Evolutionary conservation across 805 yeast species (phyloP).

Genomic region (Yarrowia yakushimensis): DNA sequence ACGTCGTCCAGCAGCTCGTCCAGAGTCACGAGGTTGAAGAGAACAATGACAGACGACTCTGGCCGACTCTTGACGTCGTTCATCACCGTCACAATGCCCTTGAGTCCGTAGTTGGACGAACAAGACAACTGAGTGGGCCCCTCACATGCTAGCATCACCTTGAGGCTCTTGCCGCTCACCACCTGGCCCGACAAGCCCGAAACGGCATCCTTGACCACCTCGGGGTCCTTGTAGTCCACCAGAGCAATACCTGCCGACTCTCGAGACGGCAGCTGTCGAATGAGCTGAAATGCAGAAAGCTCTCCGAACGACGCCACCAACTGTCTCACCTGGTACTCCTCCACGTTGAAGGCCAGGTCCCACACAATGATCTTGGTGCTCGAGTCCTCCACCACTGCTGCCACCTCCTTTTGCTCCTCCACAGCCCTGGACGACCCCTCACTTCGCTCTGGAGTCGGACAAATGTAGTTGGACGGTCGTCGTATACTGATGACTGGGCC

Average conservation of each 20-base stretch:
- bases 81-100: constrained; percentile 34
- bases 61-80: constrained; percentile 29
- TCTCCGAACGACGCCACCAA: constrained; percentile 26
- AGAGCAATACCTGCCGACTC: constrained; percentile 18
- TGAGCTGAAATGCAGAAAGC: constrained; percentile 34
- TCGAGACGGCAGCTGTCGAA: constrained; percentile 10
- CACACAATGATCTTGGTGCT: constrained; percentile 17
- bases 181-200: constrained; percentile 39
- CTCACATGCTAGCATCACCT: constrained; percentile 42
- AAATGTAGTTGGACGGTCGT: constrained; percentile 49
- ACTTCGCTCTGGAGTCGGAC: constrained; percentile 33
- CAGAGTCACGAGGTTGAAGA: constrained; percentile 63
- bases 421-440: background rate
- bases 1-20: constrained; percentile 56
- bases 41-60: constrained; percentile 48
- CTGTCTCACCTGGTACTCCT: background rate
- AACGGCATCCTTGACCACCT: constrained; percentile 35
- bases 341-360: constrained; percentile 5
- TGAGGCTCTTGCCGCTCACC: constrained; percentile 40
- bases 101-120: constrained; percentile 34
- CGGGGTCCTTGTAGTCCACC: constrained; percentile 29
- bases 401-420: constrained; percentile 11
- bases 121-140: constrained; percentile 31
- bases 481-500: constrained; percentile 36
- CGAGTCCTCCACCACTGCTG: constrained; percentile 27